These are phyloP conservation scores for Pichia occidentalis DNA, from an alignment of 805 yeast genomes.

Conservation along the genomic window DNA sequence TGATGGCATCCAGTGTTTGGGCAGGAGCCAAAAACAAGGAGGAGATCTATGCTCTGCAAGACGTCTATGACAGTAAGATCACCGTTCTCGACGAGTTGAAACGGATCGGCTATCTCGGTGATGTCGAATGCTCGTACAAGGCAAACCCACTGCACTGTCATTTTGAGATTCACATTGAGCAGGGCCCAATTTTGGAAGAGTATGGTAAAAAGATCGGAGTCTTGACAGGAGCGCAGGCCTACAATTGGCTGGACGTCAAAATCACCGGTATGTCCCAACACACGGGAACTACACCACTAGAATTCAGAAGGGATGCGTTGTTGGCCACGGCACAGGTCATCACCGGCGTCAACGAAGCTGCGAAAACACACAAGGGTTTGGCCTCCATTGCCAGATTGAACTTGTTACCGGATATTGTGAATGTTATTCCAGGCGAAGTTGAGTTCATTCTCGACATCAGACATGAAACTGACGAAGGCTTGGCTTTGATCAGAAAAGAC, in stretches of 20 bases:
- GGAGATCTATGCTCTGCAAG: conserved; percentile 43
- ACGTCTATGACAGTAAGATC: conserved; percentile 45
- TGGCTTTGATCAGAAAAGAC: conserved; percentile 34
- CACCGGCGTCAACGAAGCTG: conserved; percentile 48
- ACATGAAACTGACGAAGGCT: conserved; percentile 41
- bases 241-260: conserved; percentile 52
- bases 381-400: conserved; percentile 54
- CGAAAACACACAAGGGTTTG: conserved; percentile 44
- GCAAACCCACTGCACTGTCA: conserved; percentile 57
- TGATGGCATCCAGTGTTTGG: conserved; percentile 66
- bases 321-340: conserved; percentile 54
- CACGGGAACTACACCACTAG: conserved; percentile 68
- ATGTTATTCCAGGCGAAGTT: conserved; percentile 60
- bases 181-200: conserved; percentile 64
- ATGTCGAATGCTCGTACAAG: conserved; percentile 39
- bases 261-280: conserved; percentile 62
- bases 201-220: conserved; percentile 53
- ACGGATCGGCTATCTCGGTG: conserved; percentile 60
- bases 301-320: conserved; percentile 54
- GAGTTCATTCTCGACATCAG: conserved; percentile 57
- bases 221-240: conserved; percentile 62
- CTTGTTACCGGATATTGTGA: conserved; percentile 54
- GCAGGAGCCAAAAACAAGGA: conserved; percentile 44
- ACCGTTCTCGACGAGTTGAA: conserved; percentile 48
- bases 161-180: conserved; percentile 72